Evolutionary conservation across 192 early-diverging fungal genomes (phyloP).

Genomic region (Entomortierella beljakovae): DNA sequence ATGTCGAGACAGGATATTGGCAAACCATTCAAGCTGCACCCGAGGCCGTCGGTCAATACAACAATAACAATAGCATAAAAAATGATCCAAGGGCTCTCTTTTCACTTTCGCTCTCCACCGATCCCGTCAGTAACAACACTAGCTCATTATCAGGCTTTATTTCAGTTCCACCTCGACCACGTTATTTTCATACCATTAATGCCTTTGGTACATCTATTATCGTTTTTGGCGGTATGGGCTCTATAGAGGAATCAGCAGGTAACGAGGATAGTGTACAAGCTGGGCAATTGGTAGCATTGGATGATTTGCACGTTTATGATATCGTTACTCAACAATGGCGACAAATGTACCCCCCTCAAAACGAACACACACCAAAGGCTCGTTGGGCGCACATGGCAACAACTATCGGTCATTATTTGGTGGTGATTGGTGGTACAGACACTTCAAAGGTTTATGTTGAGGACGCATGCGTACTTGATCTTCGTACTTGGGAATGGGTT

Average conservation of each 20-base stretch:
- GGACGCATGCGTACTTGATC: conserved; percentile 47
- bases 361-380: conserved; percentile 38
- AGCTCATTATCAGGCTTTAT: conserved; percentile 35
- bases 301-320: conserved; percentile 44
- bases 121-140: conserved; percentile 45
- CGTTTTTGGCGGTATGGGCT: conserved; percentile 50
- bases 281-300: conserved; percentile 26
- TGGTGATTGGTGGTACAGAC: conserved; percentile 52
- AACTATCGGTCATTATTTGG: conserved; percentile 32
- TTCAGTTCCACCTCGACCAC: conserved; percentile 31
- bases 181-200: conserved; percentile 51
- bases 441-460: conserved; percentile 40
- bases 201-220: conserved; percentile 44
- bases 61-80: conserved; percentile 2
- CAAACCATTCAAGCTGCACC: conserved; percentile 18
- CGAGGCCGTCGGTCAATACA: background rate
- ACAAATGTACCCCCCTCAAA: conserved; percentile 29
- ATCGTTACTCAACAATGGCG: conserved; percentile 46
- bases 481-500: conserved; percentile 53
- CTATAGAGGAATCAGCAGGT: conserved; percentile 16
- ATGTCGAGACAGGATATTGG: conserved; percentile 46
- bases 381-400: conserved; percentile 52
- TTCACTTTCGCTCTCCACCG: conserved; percentile 49
- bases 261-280: conserved; percentile 15
- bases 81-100: conserved; percentile 25